Evolutionary conservation across 768 basidiomycete genomes (phyloP), one percentile per base, ranked within the genome.

Genomic region (Calocera cornea): DNA sequence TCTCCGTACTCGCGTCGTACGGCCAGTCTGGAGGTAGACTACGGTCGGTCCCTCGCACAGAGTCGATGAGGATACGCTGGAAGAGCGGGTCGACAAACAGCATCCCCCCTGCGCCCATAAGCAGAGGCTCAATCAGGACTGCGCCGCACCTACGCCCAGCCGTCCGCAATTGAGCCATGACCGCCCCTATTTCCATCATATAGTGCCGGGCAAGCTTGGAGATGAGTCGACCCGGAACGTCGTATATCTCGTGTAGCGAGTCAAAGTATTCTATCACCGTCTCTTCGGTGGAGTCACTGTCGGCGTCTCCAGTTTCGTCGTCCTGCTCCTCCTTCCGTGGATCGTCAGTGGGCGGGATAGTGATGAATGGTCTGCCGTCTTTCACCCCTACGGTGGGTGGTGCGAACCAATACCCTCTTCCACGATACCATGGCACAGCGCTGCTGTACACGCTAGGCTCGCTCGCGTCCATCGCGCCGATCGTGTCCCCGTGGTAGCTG

Each of bases 101-200:
- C 95, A 97, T 97, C 0, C 95, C 95, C 0, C 92, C 95, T 0
- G 95, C 94, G 16, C 95, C 95, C 83, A 98, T 89, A 29, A 94
- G 83, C 27, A 95, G 81, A 0, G 95, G 95, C 74, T 98, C 95
- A 33, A 98, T 78, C 5, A 98, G 86, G 19, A 97, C 80, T 0
- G 92, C 90, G 2, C 80, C 80, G 63, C 81, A 79, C 1, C 54
- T 64, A 1, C 73, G 72, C 81, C 80, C 0, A 75, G 75, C 41
- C 72, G 70, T 31, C 81, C 73, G 14, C 89, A 76, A 2, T 77
- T 76, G 17, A 79, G 77, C 17, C 95, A 76, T 2, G 82, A 80
- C 0, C 74, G 71, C 31, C 80, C 75, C 7, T 50, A 97, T 83
- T 74, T 88, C 84, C 0, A 70, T 64, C 2, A 82, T 79, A 76